Percentiles rank a stretch among this genome's conserved stretches.
Evolutionary conservation across 805 yeast genomes (phyloP).

Genomic region (Tetrapisispora phaffii): DNA sequence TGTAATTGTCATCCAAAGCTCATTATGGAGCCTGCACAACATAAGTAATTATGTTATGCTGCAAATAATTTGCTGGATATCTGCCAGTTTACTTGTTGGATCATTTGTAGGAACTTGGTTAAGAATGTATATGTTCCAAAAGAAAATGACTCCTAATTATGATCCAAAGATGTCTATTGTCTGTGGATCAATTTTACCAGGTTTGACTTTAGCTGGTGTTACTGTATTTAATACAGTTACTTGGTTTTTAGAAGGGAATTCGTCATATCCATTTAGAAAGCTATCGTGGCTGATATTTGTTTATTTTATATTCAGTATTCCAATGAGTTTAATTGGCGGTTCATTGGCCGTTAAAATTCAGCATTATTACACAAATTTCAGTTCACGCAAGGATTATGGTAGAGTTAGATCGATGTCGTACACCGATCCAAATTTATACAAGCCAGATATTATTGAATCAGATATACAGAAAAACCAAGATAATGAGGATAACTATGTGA

Average conservation of each 20-base stretch:
- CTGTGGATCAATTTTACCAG: slow-evolving; percentile 43
- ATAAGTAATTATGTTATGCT: slow-evolving; percentile 60
- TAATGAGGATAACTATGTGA: not conserved
- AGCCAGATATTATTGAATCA: not conserved
- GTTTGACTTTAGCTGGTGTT: slow-evolving; percentile 38
- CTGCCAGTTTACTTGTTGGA: slow-evolving; percentile 62
- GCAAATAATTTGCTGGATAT: slow-evolving; percentile 48
- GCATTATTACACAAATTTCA: not conserved
- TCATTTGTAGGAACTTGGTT: slow-evolving; percentile 63
- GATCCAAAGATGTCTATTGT: slow-evolving; percentile 29
- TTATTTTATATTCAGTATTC: slow-evolving; percentile 60
- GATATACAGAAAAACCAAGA: not conserved
- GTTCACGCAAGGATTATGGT: no score
- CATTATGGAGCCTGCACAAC: slow-evolving; percentile 52
- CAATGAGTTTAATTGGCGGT: slow-evolving; percentile 71
- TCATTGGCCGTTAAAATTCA: slow-evolving; percentile 9
- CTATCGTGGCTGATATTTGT: slow-evolving; percentile 48
- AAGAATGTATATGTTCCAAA: slow-evolving; percentile 4
- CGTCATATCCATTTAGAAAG: slow-evolving; percentile 72
- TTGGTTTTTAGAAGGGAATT: slow-evolving; percentile 67
- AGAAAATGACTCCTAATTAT: not conserved
- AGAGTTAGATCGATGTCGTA: not conserved
- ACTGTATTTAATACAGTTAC: slow-evolving; percentile 55
- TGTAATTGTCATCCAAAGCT: slow-evolving; percentile 47
- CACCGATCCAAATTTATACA: not conserved